Conservation (phyloP, 192 early-diverging fungal genomes). For the Chytriomyces hyalinus region DNA sequence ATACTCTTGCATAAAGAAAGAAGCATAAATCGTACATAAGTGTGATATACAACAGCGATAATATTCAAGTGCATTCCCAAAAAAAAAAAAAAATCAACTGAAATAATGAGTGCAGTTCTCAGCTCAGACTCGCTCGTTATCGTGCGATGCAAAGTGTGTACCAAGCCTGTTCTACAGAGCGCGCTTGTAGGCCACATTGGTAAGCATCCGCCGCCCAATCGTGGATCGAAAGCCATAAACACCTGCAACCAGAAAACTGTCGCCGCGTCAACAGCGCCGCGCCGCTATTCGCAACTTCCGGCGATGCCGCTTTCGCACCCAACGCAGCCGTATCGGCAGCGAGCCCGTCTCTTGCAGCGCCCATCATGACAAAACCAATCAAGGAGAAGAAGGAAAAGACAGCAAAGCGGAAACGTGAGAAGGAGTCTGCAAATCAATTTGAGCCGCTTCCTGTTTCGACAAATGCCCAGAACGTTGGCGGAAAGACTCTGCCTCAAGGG, state of each 20-base stretch:
- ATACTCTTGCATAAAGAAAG: too few species aligned
- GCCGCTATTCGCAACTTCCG: background rate
- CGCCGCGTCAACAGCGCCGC: conserved; percentile 11
- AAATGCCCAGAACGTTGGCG: too few species aligned
- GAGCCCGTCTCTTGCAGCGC: background rate
- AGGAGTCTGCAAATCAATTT: background rate
- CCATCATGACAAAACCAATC: background rate
- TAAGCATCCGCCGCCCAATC: conserved; percentile 32
- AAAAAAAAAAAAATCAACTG: background rate
- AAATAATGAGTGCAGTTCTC: conserved; percentile 43
- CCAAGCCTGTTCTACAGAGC: conserved; percentile 66
- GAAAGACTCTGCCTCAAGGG: background rate
- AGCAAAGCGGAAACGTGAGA: conserved; percentile 28
- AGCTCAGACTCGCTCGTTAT: conserved; percentile 67
- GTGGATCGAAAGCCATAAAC: background rate
- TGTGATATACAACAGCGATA: too few species aligned
- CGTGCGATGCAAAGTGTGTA: conserved; percentile 70
- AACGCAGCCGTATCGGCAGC: background rate
- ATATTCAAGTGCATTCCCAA: too few species aligned
- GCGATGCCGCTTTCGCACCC: background rate
- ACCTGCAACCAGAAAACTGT: conserved; percentile 33
- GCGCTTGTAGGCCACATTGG: conserved; percentile 68
- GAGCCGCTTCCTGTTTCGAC: too few species aligned
- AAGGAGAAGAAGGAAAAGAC: conserved; percentile 35
- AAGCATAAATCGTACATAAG: too few species aligned